A percentile compares a stretch with the other conserved stretches of the same genome.
Conservation (phyloP, 2,329 filamentous ascomycete species). For the Hypomyces rosellus region DNA sequence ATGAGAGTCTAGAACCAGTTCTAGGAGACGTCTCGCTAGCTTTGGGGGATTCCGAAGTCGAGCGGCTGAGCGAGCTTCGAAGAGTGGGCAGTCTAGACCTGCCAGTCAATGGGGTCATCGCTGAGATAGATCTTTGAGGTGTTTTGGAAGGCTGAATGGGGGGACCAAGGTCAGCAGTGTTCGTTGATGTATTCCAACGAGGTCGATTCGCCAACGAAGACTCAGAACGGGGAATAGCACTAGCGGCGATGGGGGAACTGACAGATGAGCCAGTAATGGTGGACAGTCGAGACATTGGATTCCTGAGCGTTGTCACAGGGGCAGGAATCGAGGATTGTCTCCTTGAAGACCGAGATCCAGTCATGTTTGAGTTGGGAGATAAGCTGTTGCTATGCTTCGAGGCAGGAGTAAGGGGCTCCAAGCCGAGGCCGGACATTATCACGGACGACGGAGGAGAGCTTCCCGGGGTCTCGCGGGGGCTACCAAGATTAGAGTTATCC, state of each 20-base stretch:
- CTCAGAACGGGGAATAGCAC: constrained; percentile 36
- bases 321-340: constrained; percentile 44
- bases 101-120: constrained; percentile 35
- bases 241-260: constrained; percentile 36
- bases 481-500: constrained; percentile 65
- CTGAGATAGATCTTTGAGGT: constrained; percentile 36
- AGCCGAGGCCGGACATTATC: constrained; percentile 50
- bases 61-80: constrained; percentile 42
- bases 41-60: constrained; percentile 42
- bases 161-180: constrained; percentile 55
- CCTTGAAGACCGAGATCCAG: constrained; percentile 38
- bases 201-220: constrained; percentile 52
- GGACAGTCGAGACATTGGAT: constrained; percentile 39
- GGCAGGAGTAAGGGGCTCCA: constrained; percentile 41
- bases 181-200: constrained; percentile 66
- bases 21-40: constrained; percentile 39
- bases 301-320: constrained; percentile 36
- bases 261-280: constrained; percentile 45
- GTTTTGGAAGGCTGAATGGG: constrained; percentile 31
- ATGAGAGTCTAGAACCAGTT: constrained; percentile 41
- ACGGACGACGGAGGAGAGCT: constrained; percentile 59
- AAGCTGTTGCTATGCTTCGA: constrained; percentile 39
- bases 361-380: constrained; percentile 41
- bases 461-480: constrained; percentile 63
- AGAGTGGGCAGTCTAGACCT: constrained; percentile 43